Conservation (phyloP, 140 eudicot species). For the Anethum foeniculum region DNA sequence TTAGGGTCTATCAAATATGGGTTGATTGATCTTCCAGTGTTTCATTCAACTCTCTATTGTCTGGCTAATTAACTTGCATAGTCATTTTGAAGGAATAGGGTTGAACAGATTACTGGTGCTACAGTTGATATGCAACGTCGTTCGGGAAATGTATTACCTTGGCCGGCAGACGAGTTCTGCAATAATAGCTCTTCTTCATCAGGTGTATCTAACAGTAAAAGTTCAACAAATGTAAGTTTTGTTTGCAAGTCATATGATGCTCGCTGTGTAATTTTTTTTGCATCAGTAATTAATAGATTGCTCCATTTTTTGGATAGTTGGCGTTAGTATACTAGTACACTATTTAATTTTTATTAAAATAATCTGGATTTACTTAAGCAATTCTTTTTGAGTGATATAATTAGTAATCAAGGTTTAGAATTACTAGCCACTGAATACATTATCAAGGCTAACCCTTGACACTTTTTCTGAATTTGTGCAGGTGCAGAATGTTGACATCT, state of each 20-base stretch:
- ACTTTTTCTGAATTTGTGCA: background rate
- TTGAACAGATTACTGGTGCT: conserved; percentile 80
- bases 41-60: background rate
- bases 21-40: background rate
- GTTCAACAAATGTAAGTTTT: conserved; percentile 72
- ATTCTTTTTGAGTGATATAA: background rate
- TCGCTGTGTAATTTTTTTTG: background rate
- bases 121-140: conserved; percentile 69
- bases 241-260: background rate
- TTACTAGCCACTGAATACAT: background rate
- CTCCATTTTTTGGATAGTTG: background rate
- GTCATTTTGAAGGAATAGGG: conserved; percentile 65
- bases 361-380: background rate
- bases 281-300: background rate
- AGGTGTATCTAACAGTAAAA: conserved; percentile 51
- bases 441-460: background rate
- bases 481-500: conserved; percentile 13
- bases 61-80: conserved; percentile 30
- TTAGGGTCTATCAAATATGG: background rate
- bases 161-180: conserved; percentile 79
- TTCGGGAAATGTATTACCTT: conserved; percentile 75
- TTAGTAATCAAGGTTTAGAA: background rate
- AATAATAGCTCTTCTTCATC: conserved; percentile 45
- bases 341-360: background rate
- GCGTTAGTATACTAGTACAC: background rate